Evolutionary conservation across 2,329 filamentous ascomycete genomes (phyloP).

Genomic region (Emergomyces pasteurianus): DNA sequence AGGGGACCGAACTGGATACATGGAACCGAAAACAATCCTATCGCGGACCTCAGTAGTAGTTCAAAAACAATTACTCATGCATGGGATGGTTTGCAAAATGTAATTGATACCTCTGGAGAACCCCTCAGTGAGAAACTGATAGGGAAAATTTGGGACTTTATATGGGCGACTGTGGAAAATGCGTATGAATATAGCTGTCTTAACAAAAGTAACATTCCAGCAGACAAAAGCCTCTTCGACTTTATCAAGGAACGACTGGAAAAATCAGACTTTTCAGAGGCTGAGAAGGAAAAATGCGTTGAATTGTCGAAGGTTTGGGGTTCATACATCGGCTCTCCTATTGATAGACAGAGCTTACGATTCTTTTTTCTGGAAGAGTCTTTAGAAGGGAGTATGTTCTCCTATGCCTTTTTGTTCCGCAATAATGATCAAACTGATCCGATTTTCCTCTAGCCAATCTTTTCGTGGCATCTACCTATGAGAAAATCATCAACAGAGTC

Average conservation of each 20-base stretch:
- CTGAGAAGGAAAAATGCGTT: constrained; percentile 38
- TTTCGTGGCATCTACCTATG: constrained; percentile 51
- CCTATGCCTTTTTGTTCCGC: not conserved
- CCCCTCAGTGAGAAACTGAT: constrained; percentile 25
- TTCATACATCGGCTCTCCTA: constrained; percentile 49
- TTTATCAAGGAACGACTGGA: constrained; percentile 42
- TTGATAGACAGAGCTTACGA: constrained; percentile 49
- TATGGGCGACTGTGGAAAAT: constrained; percentile 48
- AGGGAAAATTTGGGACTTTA: constrained; percentile 27
- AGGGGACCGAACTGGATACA: constrained; percentile 57
- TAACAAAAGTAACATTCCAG: constrained; percentile 39
- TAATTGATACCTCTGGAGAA: constrained; percentile 38
- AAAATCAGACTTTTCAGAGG: constrained; percentile 24
- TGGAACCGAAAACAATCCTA: constrained; percentile 48
- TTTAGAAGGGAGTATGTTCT: constrained; percentile 45
- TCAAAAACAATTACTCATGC: constrained; percentile 40
- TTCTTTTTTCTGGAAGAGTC: constrained; percentile 57
- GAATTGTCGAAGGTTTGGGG: constrained; percentile 51
- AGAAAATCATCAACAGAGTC: constrained; percentile 43
- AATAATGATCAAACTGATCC: not conserved
- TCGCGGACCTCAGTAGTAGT: constrained; percentile 42
- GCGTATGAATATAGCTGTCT: constrained; percentile 50
- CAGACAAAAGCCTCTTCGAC: constrained; percentile 42
- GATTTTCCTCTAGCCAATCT: constrained; percentile 40
- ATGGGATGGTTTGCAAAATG: constrained; percentile 39